These are phyloP conservation scores for Paraphaeosphaeria minitans DNA, from an alignment of 2,329 filamentous ascomycete species.

Conservation along the genomic window DNA sequence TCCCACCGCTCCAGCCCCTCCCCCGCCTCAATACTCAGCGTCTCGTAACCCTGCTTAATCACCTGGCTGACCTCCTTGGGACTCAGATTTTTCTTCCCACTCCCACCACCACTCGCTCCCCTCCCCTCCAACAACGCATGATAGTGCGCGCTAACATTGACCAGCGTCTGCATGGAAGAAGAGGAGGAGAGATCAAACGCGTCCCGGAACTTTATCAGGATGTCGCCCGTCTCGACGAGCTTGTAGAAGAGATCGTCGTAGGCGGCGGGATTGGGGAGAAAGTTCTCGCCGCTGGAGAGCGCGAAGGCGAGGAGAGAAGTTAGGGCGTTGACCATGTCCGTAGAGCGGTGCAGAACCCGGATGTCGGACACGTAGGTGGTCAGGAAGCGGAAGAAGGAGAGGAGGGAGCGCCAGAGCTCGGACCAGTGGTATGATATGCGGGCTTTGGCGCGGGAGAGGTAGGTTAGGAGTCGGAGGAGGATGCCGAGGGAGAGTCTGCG, in stretches of 20 bases:
- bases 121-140: slow-evolving; percentile 73
- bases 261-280: slow-evolving; percentile 81
- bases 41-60: slow-evolving; percentile 97
- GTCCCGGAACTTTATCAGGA: slow-evolving; percentile 80
- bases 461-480: slow-evolving; percentile 79
- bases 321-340: slow-evolving; percentile 74
- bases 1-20: slow-evolving; percentile 88
- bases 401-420: slow-evolving; percentile 87
- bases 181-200: slow-evolving; percentile 63
- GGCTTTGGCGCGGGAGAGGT: slow-evolving; percentile 80
- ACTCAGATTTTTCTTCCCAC: slow-evolving; percentile 68
- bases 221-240: slow-evolving; percentile 86
- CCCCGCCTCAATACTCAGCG: slow-evolving; percentile 85
- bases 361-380: slow-evolving; percentile 84
- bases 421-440: slow-evolving; percentile 91
- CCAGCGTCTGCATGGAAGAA: slow-evolving; percentile 78
- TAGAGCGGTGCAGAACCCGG: slow-evolving; percentile 69
- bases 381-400: slow-evolving; percentile 88
- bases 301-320: slow-evolving; percentile 84
- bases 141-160: slow-evolving; percentile 85
- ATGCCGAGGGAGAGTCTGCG: slow-evolving; percentile 77
- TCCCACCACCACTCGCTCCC: slow-evolving; percentile 49
- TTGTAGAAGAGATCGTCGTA: slow-evolving; percentile 99
- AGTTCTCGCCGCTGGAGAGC: slow-evolving; percentile 84
- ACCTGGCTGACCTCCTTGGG: slow-evolving; percentile 84